phyloP scores from a whole-genome alignment of 2,329 filamentous ascomycete genomes.

The Teratosphaeria pseudoeucalypti region DNA sequence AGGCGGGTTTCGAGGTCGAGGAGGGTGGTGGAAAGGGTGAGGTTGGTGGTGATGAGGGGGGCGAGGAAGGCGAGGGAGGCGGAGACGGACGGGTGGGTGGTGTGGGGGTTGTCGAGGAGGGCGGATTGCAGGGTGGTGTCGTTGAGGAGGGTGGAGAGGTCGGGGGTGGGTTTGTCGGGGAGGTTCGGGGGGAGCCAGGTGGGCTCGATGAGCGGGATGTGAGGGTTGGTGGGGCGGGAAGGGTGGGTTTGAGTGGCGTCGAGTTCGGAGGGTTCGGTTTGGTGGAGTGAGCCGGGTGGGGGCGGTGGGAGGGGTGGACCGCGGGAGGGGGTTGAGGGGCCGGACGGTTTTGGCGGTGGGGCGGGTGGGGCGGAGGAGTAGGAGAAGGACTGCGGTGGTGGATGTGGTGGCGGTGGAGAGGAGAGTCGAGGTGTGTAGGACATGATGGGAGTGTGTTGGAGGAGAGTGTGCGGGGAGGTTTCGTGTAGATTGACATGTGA shows the following conservation, averaged over 20 bases:
- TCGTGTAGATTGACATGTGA: not conserved
- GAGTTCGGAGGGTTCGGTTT: constrained; percentile 18
- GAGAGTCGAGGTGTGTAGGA: constrained; percentile 11
- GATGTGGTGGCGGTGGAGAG: constrained; percentile 1
- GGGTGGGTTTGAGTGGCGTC: constrained; percentile 13
- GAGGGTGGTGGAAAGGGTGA: constrained; percentile 13
- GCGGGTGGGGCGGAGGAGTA: constrained; percentile 38
- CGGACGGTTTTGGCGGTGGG: constrained; percentile 37
- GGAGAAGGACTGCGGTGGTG: constrained; percentile 17
- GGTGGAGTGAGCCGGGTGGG: constrained; percentile 18
- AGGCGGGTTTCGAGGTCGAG: constrained; percentile 38
- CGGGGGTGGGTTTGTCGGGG: constrained; percentile 25
- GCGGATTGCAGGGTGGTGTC: constrained; percentile 20
- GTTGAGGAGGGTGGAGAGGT: constrained; percentile 23
- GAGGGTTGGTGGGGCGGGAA: constrained; percentile 10
- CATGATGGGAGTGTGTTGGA: constrained; percentile 5
- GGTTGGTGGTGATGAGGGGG: constrained; percentile 29
- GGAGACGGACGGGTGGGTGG: not conserved
- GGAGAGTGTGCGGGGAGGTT: not conserved
- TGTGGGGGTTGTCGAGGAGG: constrained; percentile 10
- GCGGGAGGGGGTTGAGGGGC: constrained; percentile 31
- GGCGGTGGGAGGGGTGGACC: constrained; percentile 38
- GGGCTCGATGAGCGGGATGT: constrained; percentile 32
- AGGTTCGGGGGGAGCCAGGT: constrained; percentile 70
- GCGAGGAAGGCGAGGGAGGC: constrained; percentile 8